Evolutionary conservation across 768 basidiomycete genomes (phyloP), one percentile per base, ranked within the genome.

Genomic region (Krasilnikovozyma curviuscula): DNA sequence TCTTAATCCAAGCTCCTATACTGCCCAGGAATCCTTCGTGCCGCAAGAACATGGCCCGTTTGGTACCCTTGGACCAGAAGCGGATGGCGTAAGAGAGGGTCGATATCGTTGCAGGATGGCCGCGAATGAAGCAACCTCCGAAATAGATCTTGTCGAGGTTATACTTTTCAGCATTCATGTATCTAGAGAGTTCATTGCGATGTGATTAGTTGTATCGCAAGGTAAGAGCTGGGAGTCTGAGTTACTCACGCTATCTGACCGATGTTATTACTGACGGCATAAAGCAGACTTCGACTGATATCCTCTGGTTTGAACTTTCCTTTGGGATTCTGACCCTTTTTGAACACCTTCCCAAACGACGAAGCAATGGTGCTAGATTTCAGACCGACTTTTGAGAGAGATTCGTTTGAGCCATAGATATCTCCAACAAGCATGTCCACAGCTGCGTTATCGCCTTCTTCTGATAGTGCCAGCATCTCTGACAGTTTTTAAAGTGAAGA

Each of bases 131-230:
- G 66, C 84, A 95, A 3, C 93, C 93, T 23, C 93, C 89, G 71
- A 97, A 98, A 69, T 95, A 98, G 55, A 98, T 97, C 61, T 84
- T 76, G 58, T 93, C 84, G 51, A 98, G 65, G 57, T 83, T 79
- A 64, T 97, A 93, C 69, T 97, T 97, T 64, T 97, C 93, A 48
- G 93, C 93, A 63, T 98, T 97, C 93, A 98, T 97, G 66, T 88
- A 95, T 40, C 85, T 91, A 14, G 6, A 9, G 32, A 13, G 41
- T 9, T 27, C 23, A 42, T 23, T 12, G 18, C 13, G 16, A 7
- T 7, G 7, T 23, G 12, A 9, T 40, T 23, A 40, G 39, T 14
- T 14, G 5, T 27, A 37, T 45, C 40, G 27, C 25, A 25, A 29
- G 23, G 21, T 24, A 34, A n/a, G 9, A 18, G 27, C 14, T 5